A percentile compares a stretch with the other conserved stretches of the same genome.
Conservation (phyloP, 176 grass and related monocot genomes). For the Paspalum vaginatum region DNA sequence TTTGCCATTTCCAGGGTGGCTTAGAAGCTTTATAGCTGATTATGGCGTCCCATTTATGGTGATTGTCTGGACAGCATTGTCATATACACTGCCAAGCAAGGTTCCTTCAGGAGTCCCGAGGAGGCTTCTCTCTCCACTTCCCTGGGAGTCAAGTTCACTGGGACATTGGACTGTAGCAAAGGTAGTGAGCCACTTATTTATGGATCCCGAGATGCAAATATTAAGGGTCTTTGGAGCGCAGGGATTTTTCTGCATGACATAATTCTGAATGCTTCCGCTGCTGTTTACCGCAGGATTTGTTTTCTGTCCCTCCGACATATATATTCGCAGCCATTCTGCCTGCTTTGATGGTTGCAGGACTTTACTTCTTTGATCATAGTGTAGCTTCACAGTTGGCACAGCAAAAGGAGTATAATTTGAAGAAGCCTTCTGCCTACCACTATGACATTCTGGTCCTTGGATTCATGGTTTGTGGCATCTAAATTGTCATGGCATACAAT, state of each 20-base stretch:
- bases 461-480: conserved; percentile 56
- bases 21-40: conserved; percentile 85
- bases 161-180: conserved; percentile 78
- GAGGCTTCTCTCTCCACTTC: conserved; percentile 81
- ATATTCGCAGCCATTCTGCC: conserved; percentile 91
- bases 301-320: conserved; percentile 72
- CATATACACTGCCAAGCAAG: conserved; percentile 66
- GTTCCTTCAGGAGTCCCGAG: conserved; percentile 76
- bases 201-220: not conserved
- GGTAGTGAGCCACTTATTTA: conserved; percentile 44
- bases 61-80: conserved; percentile 81
- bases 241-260: not conserved
- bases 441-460: conserved; percentile 93
- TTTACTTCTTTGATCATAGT: conserved; percentile 98
- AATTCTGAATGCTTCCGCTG: conserved; percentile 7
- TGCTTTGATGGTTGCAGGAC: conserved; percentile 87
- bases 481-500: not conserved
- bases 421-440: conserved; percentile 92
- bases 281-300: conserved; percentile 69
- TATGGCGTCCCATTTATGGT: conserved; percentile 97
- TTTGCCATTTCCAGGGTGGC: conserved; percentile 62
- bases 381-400: conserved; percentile 96
- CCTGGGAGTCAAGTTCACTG: conserved; percentile 73
- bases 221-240: not conserved
- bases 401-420: conserved; percentile 95